Evolutionary conservation across 2,329 filamentous ascomycete species (phyloP).

Genomic region (Capronia epimyces): DNA sequence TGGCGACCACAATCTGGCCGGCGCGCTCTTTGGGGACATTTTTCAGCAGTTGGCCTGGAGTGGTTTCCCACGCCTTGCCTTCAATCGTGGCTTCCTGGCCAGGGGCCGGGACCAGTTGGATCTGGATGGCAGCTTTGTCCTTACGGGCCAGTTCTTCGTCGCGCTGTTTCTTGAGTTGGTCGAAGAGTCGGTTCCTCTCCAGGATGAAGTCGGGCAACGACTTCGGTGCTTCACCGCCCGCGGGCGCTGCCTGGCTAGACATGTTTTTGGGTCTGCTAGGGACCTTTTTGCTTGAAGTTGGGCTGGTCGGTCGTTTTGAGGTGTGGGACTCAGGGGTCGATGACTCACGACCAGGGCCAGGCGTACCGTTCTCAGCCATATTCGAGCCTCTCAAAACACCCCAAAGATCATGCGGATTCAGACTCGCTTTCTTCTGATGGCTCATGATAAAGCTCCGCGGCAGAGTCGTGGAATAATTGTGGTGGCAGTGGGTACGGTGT

Average conservation of each 20-base stretch:
- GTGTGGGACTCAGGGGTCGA: conserved; percentile 24
- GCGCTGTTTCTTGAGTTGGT: conserved; percentile 77
- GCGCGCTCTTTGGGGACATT: conserved; percentile 79
- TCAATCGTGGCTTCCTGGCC: conserved; percentile 38
- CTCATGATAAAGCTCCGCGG: conserved; percentile 19
- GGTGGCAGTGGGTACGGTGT: conserved; percentile 12
- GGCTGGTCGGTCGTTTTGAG: conserved; percentile 31
- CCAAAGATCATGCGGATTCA: conserved; percentile 29
- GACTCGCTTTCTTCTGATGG: conserved; percentile 28
- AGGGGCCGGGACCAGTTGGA: conserved; percentile 43
- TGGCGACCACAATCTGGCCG: conserved; percentile 77
- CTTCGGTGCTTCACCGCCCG: conserved; percentile 32
- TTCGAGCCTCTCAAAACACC: conserved; percentile 24
- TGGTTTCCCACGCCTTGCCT: conserved; percentile 87
- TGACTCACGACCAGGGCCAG: conserved; percentile 24
- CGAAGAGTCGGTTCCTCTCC: conserved; percentile 79
- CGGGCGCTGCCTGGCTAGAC: conserved; percentile 29
- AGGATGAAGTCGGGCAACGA: conserved; percentile 69
- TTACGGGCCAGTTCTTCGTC: conserved; percentile 64
- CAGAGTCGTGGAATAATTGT: conserved; percentile 12
- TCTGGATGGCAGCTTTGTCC: conserved; percentile 44
- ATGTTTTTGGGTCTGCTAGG: conserved; percentile 28
- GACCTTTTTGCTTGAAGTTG: conserved; percentile 32
- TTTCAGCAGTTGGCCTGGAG: conserved; percentile 70
- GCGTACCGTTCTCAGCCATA: conserved; percentile 23